phyloP scores from a whole-genome alignment of 768 basidiomycete species.

The Lentinula detonsa region DNA sequence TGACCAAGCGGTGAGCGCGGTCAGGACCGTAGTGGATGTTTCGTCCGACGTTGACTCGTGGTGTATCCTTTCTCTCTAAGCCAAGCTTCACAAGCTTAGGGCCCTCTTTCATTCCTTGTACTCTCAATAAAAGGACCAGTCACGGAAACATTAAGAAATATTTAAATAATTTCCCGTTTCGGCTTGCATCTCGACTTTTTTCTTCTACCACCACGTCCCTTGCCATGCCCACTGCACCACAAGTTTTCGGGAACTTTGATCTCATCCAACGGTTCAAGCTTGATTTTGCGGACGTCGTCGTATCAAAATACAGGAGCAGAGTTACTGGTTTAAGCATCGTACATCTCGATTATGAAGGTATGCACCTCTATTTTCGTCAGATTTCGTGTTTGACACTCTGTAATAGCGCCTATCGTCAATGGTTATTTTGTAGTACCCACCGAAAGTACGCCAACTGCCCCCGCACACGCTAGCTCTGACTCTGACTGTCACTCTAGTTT shows the following conservation, averaged over 20 bases:
- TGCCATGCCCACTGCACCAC: conserved; percentile 22
- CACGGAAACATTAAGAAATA: neutral
- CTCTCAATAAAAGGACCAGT: neutral
- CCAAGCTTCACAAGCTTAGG: neutral
- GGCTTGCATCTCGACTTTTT: conserved; percentile 5
- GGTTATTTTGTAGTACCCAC: conserved; percentile 89
- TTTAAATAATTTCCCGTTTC: conserved; percentile 6
- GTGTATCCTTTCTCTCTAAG: neutral
- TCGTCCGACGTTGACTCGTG: neutral
- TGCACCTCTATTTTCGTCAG: conserved; percentile 13
- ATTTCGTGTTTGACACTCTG: conserved; percentile 12
- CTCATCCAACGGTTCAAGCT: conserved; percentile 70
- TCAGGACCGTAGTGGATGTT: neutral
- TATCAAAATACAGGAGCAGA: conserved; percentile 87
- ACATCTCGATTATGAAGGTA: conserved; percentile 87
- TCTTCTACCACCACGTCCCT: conserved; percentile 11
- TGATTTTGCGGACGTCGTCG: conserved; percentile 70
- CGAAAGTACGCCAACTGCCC: conserved; percentile 57
- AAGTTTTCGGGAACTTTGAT: conserved; percentile 75
- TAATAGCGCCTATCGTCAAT: conserved; percentile 76
- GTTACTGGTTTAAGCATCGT: conserved; percentile 86
- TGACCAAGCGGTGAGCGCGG: neutral
- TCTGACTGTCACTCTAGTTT: conserved; percentile 45
- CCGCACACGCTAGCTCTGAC: neutral
- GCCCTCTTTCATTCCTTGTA: neutral